phyloP scores from a whole-genome alignment of 1,139 yeast genomes.

The Lodderomyces oxycetoniae region DNA sequence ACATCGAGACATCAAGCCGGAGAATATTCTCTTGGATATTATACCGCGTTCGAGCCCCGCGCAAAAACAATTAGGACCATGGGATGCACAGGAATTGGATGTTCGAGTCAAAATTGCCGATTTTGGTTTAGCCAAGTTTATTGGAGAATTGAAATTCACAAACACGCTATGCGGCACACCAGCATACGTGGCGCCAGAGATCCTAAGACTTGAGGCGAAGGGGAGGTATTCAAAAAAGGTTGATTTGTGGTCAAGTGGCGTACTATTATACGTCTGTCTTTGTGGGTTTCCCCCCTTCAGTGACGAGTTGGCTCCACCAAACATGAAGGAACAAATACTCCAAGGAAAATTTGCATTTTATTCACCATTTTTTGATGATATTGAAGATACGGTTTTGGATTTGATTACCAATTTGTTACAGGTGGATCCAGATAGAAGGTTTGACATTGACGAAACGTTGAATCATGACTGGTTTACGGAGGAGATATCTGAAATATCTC shows the following conservation, averaged over 20 bases:
- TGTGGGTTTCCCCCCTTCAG: constrained; percentile 87
- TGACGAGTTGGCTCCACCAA: constrained; percentile 75
- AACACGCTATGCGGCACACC: constrained; percentile 81
- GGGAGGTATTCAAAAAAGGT: constrained; percentile 66
- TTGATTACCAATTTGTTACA: constrained; percentile 58
- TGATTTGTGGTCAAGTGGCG: constrained; percentile 81
- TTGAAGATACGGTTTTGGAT: constrained; percentile 60
- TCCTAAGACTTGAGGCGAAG: constrained; percentile 30
- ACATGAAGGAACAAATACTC: constrained; percentile 69
- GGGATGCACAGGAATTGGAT: constrained; percentile 60
- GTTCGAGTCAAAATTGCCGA: constrained; percentile 73
- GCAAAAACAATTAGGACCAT: constrained; percentile 64
- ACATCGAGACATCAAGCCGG: constrained; percentile 87
- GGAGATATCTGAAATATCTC: constrained; percentile 2
- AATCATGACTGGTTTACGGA: constrained; percentile 54
- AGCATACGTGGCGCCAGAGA: constrained; percentile 81
- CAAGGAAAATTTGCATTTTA: constrained; percentile 67
- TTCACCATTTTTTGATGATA: constrained; percentile 76
- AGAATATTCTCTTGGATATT: constrained; percentile 75
- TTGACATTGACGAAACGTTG: constrained; percentile 46
- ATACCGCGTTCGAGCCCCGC: constrained; percentile 36
- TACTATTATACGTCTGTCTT: constrained; percentile 65
- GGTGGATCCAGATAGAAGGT: constrained; percentile 52
- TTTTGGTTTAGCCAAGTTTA: constrained; percentile 74
- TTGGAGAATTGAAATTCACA: constrained; percentile 72